Conservation (phyloP, 2,329 filamentous ascomycete species). For the Epichloe typhina region DNA sequence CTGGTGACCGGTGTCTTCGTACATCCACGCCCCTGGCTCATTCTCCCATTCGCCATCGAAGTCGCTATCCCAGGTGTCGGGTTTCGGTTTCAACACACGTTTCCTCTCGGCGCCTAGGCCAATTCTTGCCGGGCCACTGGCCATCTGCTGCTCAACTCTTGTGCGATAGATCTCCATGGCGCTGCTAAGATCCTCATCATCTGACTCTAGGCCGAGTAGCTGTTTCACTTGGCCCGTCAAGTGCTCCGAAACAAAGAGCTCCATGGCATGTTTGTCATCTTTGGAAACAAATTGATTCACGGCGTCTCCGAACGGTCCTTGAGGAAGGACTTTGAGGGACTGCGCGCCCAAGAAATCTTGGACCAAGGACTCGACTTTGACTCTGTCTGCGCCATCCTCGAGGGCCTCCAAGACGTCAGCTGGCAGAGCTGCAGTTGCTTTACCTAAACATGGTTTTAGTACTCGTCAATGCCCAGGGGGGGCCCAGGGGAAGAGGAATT, state of each 20-base stretch:
- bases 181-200: constrained; percentile 52
- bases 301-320: constrained; percentile 85
- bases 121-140: constrained; percentile 39
- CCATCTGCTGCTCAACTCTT: constrained; percentile 58
- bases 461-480: neutral
- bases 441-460: constrained; percentile 14
- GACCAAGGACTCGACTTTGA: constrained; percentile 83
- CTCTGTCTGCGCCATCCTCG: constrained; percentile 39
- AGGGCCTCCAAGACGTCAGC: constrained; percentile 51
- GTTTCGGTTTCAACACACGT: constrained; percentile 54
- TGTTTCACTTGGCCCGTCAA: constrained; percentile 57
- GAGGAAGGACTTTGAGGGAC: constrained; percentile 81
- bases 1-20: constrained; percentile 15
- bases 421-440: constrained; percentile 33
- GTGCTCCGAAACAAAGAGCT: constrained; percentile 62
- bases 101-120: constrained; percentile 20
- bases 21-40: constrained; percentile 46
- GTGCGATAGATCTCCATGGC: constrained; percentile 62
- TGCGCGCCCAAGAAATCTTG: constrained; percentile 78
- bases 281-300: constrained; percentile 90
- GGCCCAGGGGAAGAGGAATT: too few species aligned
- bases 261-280: constrained; percentile 87
- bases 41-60: constrained; percentile 78
- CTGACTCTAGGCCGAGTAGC: constrained; percentile 51
- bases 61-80: constrained; percentile 78